Evolutionary conservation across 345 rosid genomes (phyloP), one percentile per base, ranked within the genome.

Genomic region (Acer yangbiense): DNA sequence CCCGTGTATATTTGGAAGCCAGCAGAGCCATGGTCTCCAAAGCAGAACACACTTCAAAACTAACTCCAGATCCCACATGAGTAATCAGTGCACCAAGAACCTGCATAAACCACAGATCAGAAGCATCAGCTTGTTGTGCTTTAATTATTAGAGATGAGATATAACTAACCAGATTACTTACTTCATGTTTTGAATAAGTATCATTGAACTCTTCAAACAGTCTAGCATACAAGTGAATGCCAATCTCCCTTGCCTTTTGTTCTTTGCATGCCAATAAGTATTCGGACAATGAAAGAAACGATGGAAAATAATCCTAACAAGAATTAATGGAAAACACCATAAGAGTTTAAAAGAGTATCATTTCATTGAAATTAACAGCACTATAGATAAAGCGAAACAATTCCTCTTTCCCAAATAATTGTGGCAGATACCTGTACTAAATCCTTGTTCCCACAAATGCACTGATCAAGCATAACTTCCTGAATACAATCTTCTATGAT

Each of bases 21-120:
- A 94, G 88, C 71, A 84, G 79, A 52, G 83, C 82, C 91, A 94
- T 81, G 76, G 87, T 80, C 79, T 94, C 89, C 76, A 92, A 79
- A 83, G 94, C 93, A 83, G 95, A 90, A 83, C 87, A 85, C 75
- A 89, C 91, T 86, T 94, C 97, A 67, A 77, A 85, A 78, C 77
- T 87, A 82, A 90, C 86, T 77, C 89, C 94, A 64, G 95, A 90
- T 81, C 98, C 98, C 65, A 94, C 90, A 84, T 94, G 98, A 72
- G 92, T 88, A 79, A 94, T 86, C 81, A 94, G 83, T 81, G 91
- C 87, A 82, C 95, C 91, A 73, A 92, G 90, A 79, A 94, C 82
- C 98, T 94, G 92, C 83, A 73, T 32, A 68, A 75, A 65, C 65
- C 78, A 62, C 69, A 83, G 18, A 10, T 75, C 77, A 71, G 54